phyloP scores from a whole-genome alignment of 1,139 yeast species.

The Geotrichum citri-aurantii region DNA sequence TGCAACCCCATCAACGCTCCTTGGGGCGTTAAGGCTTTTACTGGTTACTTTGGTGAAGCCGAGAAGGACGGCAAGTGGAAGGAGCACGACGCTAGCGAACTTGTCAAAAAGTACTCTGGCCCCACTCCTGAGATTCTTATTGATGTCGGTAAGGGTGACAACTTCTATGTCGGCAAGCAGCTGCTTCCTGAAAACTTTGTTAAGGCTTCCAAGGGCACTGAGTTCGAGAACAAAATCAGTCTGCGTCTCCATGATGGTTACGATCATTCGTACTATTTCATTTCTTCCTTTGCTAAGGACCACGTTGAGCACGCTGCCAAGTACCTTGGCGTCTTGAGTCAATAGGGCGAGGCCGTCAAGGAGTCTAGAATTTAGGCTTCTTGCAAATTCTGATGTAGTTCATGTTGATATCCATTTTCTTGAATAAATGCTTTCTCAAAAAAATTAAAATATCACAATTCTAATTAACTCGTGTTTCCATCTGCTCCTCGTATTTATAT shows the following conservation, averaged over 20 bases:
- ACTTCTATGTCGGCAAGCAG: slow-evolving; percentile 62
- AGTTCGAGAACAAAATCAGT: slow-evolving; percentile 58
- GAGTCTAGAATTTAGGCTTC: neutral
- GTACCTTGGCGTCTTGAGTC: slow-evolving; percentile 38
- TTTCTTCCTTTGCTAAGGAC: slow-evolving; percentile 72
- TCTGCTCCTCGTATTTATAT: too few relatives aligned
- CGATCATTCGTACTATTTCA: slow-evolving; percentile 87
- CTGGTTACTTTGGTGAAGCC: slow-evolving; percentile 66
- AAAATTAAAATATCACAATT: too few relatives aligned
- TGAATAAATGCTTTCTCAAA: too few relatives aligned
- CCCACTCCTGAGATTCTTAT: slow-evolving; percentile 61
- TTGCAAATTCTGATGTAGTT: neutral
- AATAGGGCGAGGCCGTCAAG: slow-evolving; percentile 8
- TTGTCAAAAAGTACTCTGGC: slow-evolving; percentile 53
- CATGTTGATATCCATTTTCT: neutral
- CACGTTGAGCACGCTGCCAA: slow-evolving; percentile 88
- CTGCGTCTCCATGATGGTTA: slow-evolving; percentile 70
- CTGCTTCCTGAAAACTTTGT: slow-evolving; percentile 71
- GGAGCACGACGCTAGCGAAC: slow-evolving; percentile 73
- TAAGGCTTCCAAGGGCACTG: slow-evolving; percentile 54
- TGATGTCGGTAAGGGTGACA: slow-evolving; percentile 77
- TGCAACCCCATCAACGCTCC: slow-evolving; percentile 67
- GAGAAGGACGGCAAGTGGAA: slow-evolving; percentile 50
- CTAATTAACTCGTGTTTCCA: too few relatives aligned
- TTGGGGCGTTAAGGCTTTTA: slow-evolving; percentile 86